Base-by-base conservation (phyloP, 2,329 filamentous ascomycete genomes). In the Juglanconis juglandina region DNA sequence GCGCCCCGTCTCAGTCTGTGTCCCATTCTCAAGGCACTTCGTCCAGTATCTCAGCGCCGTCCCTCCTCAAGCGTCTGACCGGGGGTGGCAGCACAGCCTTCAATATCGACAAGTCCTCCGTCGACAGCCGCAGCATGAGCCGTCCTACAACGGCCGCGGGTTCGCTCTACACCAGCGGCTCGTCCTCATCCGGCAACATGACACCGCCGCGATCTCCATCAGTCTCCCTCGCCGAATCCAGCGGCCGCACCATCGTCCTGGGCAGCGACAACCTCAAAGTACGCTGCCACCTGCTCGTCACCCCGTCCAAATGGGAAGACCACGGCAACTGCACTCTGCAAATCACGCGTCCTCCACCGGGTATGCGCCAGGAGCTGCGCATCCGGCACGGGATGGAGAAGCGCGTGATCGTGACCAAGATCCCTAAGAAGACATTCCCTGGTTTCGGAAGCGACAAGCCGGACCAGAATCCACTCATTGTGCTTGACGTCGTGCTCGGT, bases 301-400 rank as follows among this genome's bases (percentile, higher is more conserved):
- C 84, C 1, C 80, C 85, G 11, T 86, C 86, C 53, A 94, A 94
- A 71, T 99, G 95, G 95, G 87, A 92, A 63, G 93, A 98, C 71
- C 87, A 93, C 77, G 94, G 95, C 65, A 87, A 91, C 67, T 96
- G 92, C 62, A 82, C 87, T 42, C 78, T 99, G 62, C 91, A 90
- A 14, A 92, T 99, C 68, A 87, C 92, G 71, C 85, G 87, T 17
- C 90, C 91, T n/a, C 88, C 81, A 55, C 83, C 76, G 41, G 84
- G 84, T 6, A 83, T 82, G 72, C 78, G 78, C 47, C 84, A 83
- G 74, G 85, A 81, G 61, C 79, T 85, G 57, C 77, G 80, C 46
- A 83, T 83, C 64, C 79, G 86, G 63, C 82, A 87, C 66, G 87
- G 87, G 17, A 77, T 89, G 64, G 90, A 96, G 76, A 97, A 97